phyloP scores from a whole-genome alignment of 768 basidiomycete genomes.

The Hygrocybe punicea region DNA sequence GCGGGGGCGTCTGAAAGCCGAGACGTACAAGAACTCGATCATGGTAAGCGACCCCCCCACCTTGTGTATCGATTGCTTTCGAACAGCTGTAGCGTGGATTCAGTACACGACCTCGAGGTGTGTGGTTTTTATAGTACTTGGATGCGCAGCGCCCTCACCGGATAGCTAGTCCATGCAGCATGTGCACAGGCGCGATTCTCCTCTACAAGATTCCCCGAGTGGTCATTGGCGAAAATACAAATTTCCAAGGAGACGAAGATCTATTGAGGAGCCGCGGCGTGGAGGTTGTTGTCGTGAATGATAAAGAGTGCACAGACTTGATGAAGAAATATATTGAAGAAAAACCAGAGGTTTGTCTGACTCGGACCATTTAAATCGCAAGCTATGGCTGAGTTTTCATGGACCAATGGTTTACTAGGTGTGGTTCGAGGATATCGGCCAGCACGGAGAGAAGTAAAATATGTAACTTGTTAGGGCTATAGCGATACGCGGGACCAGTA shows the following conservation, averaged over 20 bases:
- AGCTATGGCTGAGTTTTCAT: background rate
- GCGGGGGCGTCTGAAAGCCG: slow-evolving; percentile 49
- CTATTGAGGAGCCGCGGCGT: slow-evolving; percentile 51
- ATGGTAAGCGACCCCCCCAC: slow-evolving; percentile 37
- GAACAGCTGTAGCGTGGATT: background rate
- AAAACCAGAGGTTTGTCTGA: slow-evolving; percentile 47
- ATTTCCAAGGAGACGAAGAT: slow-evolving; percentile 52
- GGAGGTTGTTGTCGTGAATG: slow-evolving; percentile 49
- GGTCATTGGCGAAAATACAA: slow-evolving; percentile 62
- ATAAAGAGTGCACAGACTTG: slow-evolving; percentile 49
- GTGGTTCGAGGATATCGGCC: slow-evolving; percentile 64
- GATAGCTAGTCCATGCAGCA: slow-evolving; percentile 51
- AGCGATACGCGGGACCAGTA: too few relatives aligned
- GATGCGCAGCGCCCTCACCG: slow-evolving; percentile 1
- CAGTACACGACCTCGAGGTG: slow-evolving; percentile 40
- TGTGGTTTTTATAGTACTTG: background rate
- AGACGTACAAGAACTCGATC: slow-evolving; percentile 46
- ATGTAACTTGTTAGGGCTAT: background rate
- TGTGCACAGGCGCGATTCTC: slow-evolving; percentile 64
- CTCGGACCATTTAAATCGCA: slow-evolving; percentile 6
- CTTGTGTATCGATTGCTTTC: background rate
- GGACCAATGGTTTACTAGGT: slow-evolving; percentile 24
- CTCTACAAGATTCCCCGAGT: slow-evolving; percentile 63
- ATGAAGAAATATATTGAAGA: slow-evolving; percentile 56
- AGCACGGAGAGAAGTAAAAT: slow-evolving; percentile 11